Evolutionary conservation across 805 yeast genomes (phyloP), one percentile per base, ranked within the genome.

Genomic region (Candida sanyiensis): DNA sequence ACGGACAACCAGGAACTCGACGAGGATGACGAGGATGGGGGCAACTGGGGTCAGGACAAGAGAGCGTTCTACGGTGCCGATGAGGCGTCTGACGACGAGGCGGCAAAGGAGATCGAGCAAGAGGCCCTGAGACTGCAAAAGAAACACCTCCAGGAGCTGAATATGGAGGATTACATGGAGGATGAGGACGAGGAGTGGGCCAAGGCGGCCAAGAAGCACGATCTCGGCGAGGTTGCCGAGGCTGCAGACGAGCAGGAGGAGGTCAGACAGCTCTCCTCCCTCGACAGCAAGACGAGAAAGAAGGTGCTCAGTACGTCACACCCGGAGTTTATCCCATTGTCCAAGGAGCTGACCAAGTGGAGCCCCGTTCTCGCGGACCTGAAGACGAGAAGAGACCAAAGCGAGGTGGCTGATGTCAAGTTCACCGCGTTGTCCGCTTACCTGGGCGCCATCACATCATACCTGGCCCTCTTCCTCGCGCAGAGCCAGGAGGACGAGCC

Each of bases 121-220:
- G 97, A 93, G 62, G 97, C 97, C 0, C 55, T 85, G 35, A 77
- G 87, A 54, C 78, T 86, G 49, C 97, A 89, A 62, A 83, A 83
- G 64, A 72, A 75, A 49, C 88, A 88, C 58, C 62, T 86, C 42
- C 77, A 77, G 48, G 94, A 83, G 32, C 67, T 89, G 50, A 75
- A 77, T 33, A 79, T 83, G 73, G 84, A 72, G 20, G 93, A 83
- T 57, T 80, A 71, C 56, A 63, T 81, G 50, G 93, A 86, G 41
- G 89, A 80, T 40, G 73, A 77, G 60, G 70, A 76, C 48, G 88
- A 77, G 20, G 95, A 83, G 47, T 90, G 97, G 96, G 66, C 72
- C 26, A 72, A 74, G 47, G 67, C 71, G 13, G 80, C 78, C 1
- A 63, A 65, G 24, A 66, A 63, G n/a, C 75, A 70, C 32, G 70